Conservation (phyloP, 2,329 filamentous ascomycete genomes). For the Verticillium klebahnii region DNA sequence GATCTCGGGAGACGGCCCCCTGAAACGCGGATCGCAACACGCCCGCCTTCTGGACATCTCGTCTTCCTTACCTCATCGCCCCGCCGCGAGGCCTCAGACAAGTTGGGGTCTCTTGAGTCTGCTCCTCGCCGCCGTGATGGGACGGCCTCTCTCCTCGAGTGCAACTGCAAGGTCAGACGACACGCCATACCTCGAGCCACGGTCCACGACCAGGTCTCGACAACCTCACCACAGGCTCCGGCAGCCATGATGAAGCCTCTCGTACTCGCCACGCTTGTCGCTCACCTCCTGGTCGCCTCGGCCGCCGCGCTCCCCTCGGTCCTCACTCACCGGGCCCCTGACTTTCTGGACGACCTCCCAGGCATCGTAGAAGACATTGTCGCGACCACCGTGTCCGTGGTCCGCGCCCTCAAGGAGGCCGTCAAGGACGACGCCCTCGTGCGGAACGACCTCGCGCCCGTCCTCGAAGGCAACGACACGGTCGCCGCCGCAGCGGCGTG, state of each 20-base stretch:
- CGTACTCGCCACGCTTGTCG: not conserved
- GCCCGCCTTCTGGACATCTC: not conserved
- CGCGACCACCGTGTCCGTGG: conserved; percentile 10
- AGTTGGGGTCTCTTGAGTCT: not conserved
- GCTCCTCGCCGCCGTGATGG: not conserved
- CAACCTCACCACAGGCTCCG: not conserved
- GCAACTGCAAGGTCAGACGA: not conserved
- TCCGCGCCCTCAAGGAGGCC: conserved; percentile 9
- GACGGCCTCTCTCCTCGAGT: not conserved
- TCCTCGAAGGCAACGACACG: conserved; percentile 1
- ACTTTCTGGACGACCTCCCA: conserved; percentile 8
- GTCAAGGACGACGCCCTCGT: conserved; percentile 9
- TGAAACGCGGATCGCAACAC: conserved; percentile 1
- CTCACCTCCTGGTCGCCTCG: not conserved
- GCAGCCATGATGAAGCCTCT: not conserved
- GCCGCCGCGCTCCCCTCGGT: not conserved
- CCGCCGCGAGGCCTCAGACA: not conserved
- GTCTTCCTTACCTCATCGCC: not conserved
- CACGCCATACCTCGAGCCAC: not conserved
- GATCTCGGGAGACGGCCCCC: not conserved
- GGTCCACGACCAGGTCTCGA: not conserved
- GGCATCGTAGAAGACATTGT: conserved; percentile 6
- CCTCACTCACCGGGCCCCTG: not conserved
- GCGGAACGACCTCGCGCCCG: conserved; percentile 7
- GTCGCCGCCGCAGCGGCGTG: too few relatives aligned